Conservation (phyloP, 495 filamentous ascomycete species). For the Penicillium crystallinum region DNA sequence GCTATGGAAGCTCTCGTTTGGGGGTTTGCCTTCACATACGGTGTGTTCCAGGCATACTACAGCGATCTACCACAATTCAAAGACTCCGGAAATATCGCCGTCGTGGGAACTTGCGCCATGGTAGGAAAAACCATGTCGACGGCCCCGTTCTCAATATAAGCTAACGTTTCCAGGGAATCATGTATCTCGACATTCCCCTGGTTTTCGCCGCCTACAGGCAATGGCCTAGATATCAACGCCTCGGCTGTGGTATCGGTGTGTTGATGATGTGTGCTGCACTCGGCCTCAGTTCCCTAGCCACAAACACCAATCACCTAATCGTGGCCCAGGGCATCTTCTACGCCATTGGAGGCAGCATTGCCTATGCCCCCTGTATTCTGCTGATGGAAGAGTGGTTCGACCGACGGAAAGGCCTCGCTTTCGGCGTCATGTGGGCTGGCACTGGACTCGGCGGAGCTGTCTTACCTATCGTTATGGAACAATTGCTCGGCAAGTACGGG, state of each 20-base stretch:
- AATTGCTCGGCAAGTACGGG: slow-evolving; percentile 44
- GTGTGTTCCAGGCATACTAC: slow-evolving; percentile 38
- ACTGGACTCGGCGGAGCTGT: slow-evolving; percentile 36
- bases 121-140: neutral
- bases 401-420: slow-evolving; percentile 9
- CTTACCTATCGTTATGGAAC: slow-evolving; percentile 45
- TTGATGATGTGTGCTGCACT: slow-evolving; percentile 14
- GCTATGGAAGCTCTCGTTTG: slow-evolving; percentile 57
- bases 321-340: slow-evolving; percentile 15
- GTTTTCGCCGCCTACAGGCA: slow-evolving; percentile 1
- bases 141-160: neutral
- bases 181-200: slow-evolving; percentile 10
- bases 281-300: slow-evolving; percentile 10
- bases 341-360: slow-evolving; percentile 11
- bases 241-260: slow-evolving; percentile 4
- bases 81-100: slow-evolving; percentile 8
- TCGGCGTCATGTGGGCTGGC: slow-evolving; percentile 24
- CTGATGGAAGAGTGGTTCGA: slow-evolving; percentile 18
- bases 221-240: slow-evolving; percentile 2
- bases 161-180: slow-evolving; percentile 1
- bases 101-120: slow-evolving; percentile 16
- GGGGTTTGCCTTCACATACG: slow-evolving; percentile 42
- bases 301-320: slow-evolving; percentile 13
- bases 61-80: slow-evolving; percentile 21
- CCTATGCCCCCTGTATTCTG: slow-evolving; percentile 11